Evolutionary conservation across 345 rosid genomes (phyloP), one percentile per base, ranked within the genome.

Genomic region (Conringia planisiliqua): DNA sequence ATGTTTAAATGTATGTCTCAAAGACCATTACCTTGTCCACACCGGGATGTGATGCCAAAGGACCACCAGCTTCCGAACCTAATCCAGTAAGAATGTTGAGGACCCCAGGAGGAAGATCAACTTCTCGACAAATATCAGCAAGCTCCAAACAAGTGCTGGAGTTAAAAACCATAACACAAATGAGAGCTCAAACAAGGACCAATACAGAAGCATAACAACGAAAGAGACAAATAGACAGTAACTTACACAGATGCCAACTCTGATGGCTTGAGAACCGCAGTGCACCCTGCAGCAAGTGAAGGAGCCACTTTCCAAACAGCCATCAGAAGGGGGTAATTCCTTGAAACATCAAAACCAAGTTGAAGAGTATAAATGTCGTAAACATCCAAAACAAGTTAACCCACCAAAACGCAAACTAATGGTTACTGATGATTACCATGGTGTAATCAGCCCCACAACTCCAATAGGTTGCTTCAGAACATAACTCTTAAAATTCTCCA

Each of bases 221-320:
- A 60, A 20, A 51, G 13, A 47, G 35, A 60, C 8, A 6, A 7
- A 68, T 14, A 52, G 32, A 47, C 12, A 75, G 24, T 39, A 63
- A 64, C 88, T 81, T 89, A 87, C 98, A 88, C 70, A 3, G 96
- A 92, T 58, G 97, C 87, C 62, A 90, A 40, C 81, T 92, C 99
- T 42, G 97, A 89, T 33, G 97, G 97, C 82, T 91, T 91, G 82
- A 95, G 81, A 81, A 91, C 78, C 17, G 97, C 97, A 54, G 96
- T 76, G 74, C 96, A 92, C 11, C 99, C 99, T 13, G 97, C 99
- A 43, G 99, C 99, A 79, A 95, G 77, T 39, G 99, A 89, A 70
- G 99, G 97, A 79, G 99, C 99, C 55, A 92, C 97, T 80, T 95
- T 95, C 99, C 99, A 95, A 50, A 85, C 71, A 50, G 97, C 96